Conservation (phyloP, 305 asterid genomes). For the Stenogyne calaminthoides region DNA sequence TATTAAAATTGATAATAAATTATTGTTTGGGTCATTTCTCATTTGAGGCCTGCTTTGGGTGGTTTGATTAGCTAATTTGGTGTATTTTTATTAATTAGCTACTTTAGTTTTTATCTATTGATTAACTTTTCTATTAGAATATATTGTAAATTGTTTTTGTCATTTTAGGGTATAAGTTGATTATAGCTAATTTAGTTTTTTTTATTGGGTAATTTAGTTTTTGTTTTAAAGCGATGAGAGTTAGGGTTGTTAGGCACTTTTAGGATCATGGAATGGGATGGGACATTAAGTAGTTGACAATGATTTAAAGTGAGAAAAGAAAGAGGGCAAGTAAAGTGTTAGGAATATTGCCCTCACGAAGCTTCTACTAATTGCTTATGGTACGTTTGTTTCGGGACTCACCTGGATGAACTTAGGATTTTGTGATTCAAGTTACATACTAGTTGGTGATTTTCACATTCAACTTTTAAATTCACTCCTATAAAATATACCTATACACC, state of each 20-base stretch:
- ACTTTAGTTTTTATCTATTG: too few species aligned
- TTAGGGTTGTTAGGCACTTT: slow-evolving; percentile 17
- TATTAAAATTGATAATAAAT: background rate
- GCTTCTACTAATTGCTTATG: slow-evolving; percentile 18
- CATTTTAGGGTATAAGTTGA: too few species aligned
- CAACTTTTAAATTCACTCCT: too few species aligned
- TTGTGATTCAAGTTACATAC: too few species aligned
- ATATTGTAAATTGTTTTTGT: background rate
- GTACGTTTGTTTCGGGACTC: too few species aligned
- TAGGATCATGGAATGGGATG: slow-evolving; percentile 13
- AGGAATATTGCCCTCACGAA: slow-evolving; percentile 19
- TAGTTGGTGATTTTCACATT: too few species aligned
- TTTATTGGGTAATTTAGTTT: too few species aligned
- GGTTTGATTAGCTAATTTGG: background rate
- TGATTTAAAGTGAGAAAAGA: slow-evolving; percentile 24
- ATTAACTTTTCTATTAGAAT: background rate
- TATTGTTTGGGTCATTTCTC: background rate
- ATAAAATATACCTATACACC: too few species aligned
- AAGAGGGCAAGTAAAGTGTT: slow-evolving; percentile 27
- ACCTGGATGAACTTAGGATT: too few species aligned
- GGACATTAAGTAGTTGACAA: slow-evolving; percentile 27
- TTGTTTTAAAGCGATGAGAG: background rate
- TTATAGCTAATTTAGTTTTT: too few species aligned
- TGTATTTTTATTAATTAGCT: background rate
- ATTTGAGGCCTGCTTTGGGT: background rate